These are phyloP conservation scores for Monilinia polystroma DNA, from an alignment of 2,329 filamentous ascomycete species.

Conservation along the genomic window DNA sequence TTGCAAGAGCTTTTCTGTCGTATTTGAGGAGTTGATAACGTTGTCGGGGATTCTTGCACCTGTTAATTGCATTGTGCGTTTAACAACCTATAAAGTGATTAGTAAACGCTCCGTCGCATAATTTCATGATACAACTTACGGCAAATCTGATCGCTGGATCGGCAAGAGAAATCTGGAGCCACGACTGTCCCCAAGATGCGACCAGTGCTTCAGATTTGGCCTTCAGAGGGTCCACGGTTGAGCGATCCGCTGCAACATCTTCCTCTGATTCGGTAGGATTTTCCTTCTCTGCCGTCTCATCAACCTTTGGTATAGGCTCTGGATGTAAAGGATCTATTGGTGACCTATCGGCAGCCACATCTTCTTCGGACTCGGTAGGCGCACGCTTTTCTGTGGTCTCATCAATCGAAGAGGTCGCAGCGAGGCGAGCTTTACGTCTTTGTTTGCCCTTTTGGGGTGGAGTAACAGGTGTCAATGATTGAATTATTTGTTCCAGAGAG, in stretches of 20 bases:
- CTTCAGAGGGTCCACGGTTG: slow-evolving; percentile 28
- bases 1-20: slow-evolving; percentile 54
- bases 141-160: slow-evolving; percentile 68
- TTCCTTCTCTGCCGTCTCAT: slow-evolving; percentile 29
- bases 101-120: slow-evolving; percentile 9
- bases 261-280: slow-evolving; percentile 36
- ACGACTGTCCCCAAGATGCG: slow-evolving; percentile 53
- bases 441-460: slow-evolving; percentile 17
- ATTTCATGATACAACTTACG: slow-evolving; percentile 50
- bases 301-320: slow-evolving; percentile 20
- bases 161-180: slow-evolving; percentile 57
- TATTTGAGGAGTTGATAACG: slow-evolving; percentile 56
- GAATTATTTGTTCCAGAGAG: slow-evolving; percentile 27
- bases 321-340: slow-evolving; percentile 31
- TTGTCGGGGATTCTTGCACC: slow-evolving; percentile 73
- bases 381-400: slow-evolving; percentile 30
- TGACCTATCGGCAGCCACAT: slow-evolving; percentile 35
- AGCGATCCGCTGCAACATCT: slow-evolving; percentile 36
- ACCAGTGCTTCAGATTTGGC: slow-evolving; percentile 37
- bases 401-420: slow-evolving; percentile 24
- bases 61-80: slow-evolving; percentile 79
- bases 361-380: slow-evolving; percentile 36
- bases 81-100: slow-evolving; percentile 61
- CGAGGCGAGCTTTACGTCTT: slow-evolving; percentile 10
- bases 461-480: slow-evolving; percentile 23